Percentiles rank a stretch among this genome's conserved stretches.
phyloP scores from a whole-genome alignment of 169 alveolate genomes.

The Eimeria zaria region DNA sequence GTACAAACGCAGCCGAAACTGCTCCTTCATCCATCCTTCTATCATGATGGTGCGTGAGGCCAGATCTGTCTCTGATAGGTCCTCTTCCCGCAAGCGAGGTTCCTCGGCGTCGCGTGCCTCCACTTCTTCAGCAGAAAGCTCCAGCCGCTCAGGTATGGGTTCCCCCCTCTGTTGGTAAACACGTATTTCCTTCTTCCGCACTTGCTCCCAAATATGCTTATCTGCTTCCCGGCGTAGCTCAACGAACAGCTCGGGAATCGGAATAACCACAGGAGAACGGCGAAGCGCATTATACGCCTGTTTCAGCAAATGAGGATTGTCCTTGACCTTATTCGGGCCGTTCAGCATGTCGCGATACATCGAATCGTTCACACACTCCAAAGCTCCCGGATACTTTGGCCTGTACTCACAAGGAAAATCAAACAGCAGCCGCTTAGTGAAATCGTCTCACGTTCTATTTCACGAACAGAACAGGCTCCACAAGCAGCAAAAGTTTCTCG shows the following conservation, averaged over 20 bases:
- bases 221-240: conserved; percentile 56
- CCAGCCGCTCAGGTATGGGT: conserved; percentile 12
- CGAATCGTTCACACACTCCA: conserved; percentile 38
- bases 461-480: neutral
- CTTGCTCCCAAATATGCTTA: conserved; percentile 9
- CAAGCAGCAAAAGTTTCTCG: neutral
- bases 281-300: conserved; percentile 1
- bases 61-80: neutral
- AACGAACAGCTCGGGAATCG: conserved; percentile 25
- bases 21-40: conserved; percentile 63
- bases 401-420: neutral
- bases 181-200: neutral
- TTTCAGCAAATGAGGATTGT: neutral
- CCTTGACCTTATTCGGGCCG: conserved; percentile 19
- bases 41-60: neutral
- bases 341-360: conserved; percentile 41
- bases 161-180: conserved; percentile 8
- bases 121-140: conserved; percentile 45
- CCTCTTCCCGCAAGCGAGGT: conserved; percentile 47
- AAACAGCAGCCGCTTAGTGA: neutral
- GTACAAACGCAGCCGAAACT: conserved; percentile 53
- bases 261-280: neutral
- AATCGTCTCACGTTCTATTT: neutral
- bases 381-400: conserved; percentile 52
- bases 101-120: conserved; percentile 44